Evolutionary conservation across 2,329 filamentous ascomycete species (phyloP), one percentile per base, ranked within the genome.

Genomic region (Domatiomyces globalis): DNA sequence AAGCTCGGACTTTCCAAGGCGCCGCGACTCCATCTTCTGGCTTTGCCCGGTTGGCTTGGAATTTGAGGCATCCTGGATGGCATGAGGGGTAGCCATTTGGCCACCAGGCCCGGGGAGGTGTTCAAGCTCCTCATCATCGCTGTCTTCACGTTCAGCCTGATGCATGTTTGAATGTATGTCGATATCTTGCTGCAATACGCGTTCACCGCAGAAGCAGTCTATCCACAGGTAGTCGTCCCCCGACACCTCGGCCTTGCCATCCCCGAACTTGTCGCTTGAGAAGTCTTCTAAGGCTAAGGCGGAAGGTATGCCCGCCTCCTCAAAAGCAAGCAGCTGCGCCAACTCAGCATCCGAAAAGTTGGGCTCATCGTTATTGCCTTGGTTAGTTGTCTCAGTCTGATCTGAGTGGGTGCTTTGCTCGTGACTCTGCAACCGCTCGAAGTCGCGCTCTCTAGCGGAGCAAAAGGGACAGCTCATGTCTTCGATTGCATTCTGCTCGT

Each of bases 111-210:
- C 33, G 33, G 33, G 33, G 10, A 15, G 10, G 33, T 39, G 33
- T 15, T 12, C 33, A 39, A 4, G 10, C 33, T 39, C 29, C 29
- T 33, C 33, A 15, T 39, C 43, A 10, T 45, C n/a, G 8, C n/a
- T n/a, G 43, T 19, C 43, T 4, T 45, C 43, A 15, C 19, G 22
- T n/a, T 45, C 43, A 19, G 22, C 19, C 22, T 45, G 62, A 61
- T 84, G 80, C 51, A 82, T 67, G 58, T 81, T 76, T 36, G 82
- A 60, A 61, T 84, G 81, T 45, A 69, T 73, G 15, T 77, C 71
- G 36, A 83, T 66, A 58, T 82, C 77, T 15, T 67, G 63, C 6
- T 69, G 59, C 5, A 70, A 65, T 18, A 83, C 63, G n/a, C 71
- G 63, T 62, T 85, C 80, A 29, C 76, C 76, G 61, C 82, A 85